Conservation (phyloP, 306 rosid genomes). For the Trichosanthes cucumerina region DNA sequence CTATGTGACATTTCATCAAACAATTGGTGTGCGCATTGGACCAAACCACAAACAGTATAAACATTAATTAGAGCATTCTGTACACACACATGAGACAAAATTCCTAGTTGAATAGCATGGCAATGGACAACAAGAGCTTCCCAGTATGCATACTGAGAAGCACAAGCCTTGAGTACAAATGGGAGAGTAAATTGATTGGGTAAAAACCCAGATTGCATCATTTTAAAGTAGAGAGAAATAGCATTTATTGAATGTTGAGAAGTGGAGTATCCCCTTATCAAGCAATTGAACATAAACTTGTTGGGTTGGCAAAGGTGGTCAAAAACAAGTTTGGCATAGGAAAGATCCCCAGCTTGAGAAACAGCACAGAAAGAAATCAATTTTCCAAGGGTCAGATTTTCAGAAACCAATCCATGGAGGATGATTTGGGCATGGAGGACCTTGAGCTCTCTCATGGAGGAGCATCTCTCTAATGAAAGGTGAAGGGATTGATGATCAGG, state of each 20-base stretch:
- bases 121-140: conserved; percentile 40
- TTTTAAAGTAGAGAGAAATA: conserved; percentile 32
- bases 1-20: conserved; percentile 44
- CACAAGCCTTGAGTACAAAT: conserved; percentile 52
- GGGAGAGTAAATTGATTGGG: conserved; percentile 70
- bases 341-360: conserved; percentile 26
- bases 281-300: conserved; percentile 61
- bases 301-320: conserved; percentile 40
- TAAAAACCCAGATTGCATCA: conserved; percentile 34
- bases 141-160: conserved; percentile 28
- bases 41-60: conserved; percentile 34
- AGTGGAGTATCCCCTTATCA: conserved; percentile 52
- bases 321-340: conserved; percentile 38
- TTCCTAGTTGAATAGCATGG: conserved; percentile 48
- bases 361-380: conserved; percentile 32
- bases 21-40: conserved; percentile 33
- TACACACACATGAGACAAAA: conserved; percentile 32
- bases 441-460: conserved; percentile 46
- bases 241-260: conserved; percentile 24
- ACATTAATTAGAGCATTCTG: conserved; percentile 41
- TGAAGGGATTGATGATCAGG: conserved; percentile 44
- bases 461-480: conserved; percentile 36
- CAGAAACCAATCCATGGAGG: conserved; percentile 31
- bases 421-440: conserved; percentile 53
- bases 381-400: conserved; percentile 42